phyloP scores from a whole-genome alignment of 441 rosid species.

The Bruguiera hainesii region DNA sequence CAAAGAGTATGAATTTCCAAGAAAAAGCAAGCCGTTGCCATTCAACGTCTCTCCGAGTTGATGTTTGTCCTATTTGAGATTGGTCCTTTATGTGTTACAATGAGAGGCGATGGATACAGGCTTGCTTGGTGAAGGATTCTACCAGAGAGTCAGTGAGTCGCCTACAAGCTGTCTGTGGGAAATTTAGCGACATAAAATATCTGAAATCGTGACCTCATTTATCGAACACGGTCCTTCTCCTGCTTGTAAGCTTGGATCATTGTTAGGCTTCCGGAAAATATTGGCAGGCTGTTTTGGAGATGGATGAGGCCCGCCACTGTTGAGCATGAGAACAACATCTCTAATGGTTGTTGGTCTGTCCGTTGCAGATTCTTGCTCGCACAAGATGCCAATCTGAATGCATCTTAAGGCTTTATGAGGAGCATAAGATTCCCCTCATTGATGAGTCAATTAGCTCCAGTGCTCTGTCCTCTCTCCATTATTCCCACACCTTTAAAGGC shows the following conservation, averaged over 20 bases:
- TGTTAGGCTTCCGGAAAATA: constrained; percentile 3
- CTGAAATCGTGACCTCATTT: no score
- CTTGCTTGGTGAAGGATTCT: no score
- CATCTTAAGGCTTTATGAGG: constrained; percentile 22
- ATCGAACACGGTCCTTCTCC: no score
- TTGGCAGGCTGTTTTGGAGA: constrained; percentile 30
- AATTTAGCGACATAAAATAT: no score
- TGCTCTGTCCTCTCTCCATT: constrained; percentile 30
- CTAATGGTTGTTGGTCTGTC: constrained; percentile 36
- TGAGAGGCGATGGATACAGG: no score
- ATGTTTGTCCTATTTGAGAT: no score
- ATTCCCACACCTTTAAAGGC: constrained; percentile 28
- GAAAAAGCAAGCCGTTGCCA: no score
- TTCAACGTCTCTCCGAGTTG: no score
- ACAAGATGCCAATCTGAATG: constrained; percentile 35
- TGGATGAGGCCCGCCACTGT: constrained; percentile 20
- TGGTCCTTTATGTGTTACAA: no score
- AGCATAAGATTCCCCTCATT: constrained; percentile 4
- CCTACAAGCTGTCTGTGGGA: no score
- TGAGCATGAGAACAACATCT: constrained; percentile 28
- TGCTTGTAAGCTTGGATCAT: neutral
- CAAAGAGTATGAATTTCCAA: no score
- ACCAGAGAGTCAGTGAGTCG: no score
- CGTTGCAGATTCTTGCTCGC: constrained; percentile 31
- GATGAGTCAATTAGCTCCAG: constrained; percentile 20